Conservation (phyloP, 78 protist species). For the Isochrysis galbana region DNA sequence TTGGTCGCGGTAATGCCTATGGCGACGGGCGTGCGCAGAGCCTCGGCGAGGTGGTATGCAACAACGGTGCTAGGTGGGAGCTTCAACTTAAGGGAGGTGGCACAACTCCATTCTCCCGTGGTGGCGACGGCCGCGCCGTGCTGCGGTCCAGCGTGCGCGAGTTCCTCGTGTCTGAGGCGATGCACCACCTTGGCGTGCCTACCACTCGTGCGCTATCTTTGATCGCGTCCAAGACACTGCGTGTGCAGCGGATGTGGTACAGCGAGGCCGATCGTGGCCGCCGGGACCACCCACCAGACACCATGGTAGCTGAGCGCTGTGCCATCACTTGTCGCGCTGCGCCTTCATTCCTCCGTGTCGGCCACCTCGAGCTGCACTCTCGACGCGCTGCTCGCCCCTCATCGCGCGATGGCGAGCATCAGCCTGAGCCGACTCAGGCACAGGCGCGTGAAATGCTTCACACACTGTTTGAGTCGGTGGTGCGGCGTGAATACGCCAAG, state of each 20-base stretch:
- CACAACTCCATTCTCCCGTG: slow-evolving; percentile 80
- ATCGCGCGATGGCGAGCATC: neutral
- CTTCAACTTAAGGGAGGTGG: slow-evolving; percentile 79
- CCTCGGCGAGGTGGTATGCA: slow-evolving; percentile 63
- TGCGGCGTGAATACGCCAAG: slow-evolving; percentile 15
- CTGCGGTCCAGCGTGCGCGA: slow-evolving; percentile 82
- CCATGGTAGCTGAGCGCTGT: slow-evolving; percentile 51
- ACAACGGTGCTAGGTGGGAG: slow-evolving; percentile 53
- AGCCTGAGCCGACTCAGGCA: neutral
- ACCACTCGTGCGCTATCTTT: slow-evolving; percentile 75
- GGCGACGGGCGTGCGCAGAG: slow-evolving; percentile 84
- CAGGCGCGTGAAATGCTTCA: neutral
- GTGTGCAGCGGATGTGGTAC: neutral
- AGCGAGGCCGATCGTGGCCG: neutral
- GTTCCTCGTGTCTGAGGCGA: slow-evolving; percentile 60
- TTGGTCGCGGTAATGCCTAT: slow-evolving; percentile 71
- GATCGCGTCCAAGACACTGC: slow-evolving; percentile 20
- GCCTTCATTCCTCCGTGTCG: slow-evolving; percentile 76
- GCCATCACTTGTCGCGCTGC: slow-evolving; percentile 77
- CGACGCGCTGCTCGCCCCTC: slow-evolving; percentile 17
- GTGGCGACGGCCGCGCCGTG: slow-evolving; percentile 86
- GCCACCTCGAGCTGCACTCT: slow-evolving; percentile 38
- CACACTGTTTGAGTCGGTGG: neutral
- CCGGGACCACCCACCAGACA: slow-evolving; percentile 35
- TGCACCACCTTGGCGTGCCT: slow-evolving; percentile 68